These are phyloP conservation scores for Gossypioides kirkii DNA, from an alignment of 345 rosid species.

Conservation along the genomic window DNA sequence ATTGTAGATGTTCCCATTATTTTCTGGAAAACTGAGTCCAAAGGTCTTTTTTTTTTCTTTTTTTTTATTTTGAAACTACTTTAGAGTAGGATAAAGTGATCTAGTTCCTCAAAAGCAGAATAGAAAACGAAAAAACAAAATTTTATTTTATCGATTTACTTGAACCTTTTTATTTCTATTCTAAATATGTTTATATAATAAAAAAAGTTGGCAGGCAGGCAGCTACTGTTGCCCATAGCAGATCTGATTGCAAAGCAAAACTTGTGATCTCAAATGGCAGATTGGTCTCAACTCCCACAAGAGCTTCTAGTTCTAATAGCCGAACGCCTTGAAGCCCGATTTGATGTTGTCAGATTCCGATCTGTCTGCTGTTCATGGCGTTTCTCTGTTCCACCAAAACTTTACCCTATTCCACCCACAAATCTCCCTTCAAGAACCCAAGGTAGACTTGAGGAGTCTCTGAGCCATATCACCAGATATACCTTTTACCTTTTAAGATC, in stretches of 20 bases:
- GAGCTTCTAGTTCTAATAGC: slow-evolving; percentile 21
- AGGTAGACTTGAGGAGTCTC: background rate
- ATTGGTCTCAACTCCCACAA: slow-evolving; percentile 28
- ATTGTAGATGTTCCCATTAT: no score
- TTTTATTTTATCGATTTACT: no score
- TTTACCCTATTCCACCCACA: slow-evolving; percentile 4
- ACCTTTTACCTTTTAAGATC: slow-evolving; percentile 17
- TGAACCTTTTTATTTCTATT: no score
- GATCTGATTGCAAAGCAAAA: background rate
- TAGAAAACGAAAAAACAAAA: no score
- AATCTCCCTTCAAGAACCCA: background rate
- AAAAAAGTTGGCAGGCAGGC: no score
- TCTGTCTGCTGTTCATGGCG: slow-evolving; percentile 36
- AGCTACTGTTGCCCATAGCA: background rate
- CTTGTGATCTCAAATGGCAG: slow-evolving; percentile 7
- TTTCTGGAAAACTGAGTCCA: no score
- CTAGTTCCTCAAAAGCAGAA: no score
- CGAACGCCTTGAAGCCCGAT: slow-evolving; percentile 1
- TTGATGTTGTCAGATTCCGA: slow-evolving; percentile 27
- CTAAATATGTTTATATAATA: no score
- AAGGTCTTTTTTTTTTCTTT: no score
- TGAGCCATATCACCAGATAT: background rate
- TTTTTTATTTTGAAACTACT: no score
- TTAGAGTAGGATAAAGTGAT: no score
- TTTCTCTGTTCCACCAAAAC: background rate